Evolutionary conservation across 2,329 filamentous ascomycete genomes (phyloP).

Genomic region (Akanthomyces lecanii): DNA sequence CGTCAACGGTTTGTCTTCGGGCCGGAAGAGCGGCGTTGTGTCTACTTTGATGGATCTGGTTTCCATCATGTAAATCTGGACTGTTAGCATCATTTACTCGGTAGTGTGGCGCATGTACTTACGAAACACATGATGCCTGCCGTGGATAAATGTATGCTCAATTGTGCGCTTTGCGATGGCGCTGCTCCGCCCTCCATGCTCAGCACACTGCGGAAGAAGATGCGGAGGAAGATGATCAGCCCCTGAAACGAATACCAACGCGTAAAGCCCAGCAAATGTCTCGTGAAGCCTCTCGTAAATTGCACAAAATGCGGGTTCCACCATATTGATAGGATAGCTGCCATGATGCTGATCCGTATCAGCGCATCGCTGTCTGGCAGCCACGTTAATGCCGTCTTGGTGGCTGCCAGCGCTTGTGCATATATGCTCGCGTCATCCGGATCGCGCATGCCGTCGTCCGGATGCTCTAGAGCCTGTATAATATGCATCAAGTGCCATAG

Average conservation of each 20-base stretch:
- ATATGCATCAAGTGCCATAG: conserved; percentile 45
- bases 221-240: conserved; percentile 53
- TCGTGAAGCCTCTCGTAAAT: conserved; percentile 55
- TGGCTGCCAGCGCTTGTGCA: conserved; percentile 16
- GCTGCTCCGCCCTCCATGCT: conserved; percentile 37
- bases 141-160: conserved; percentile 53
- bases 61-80: conserved; percentile 43
- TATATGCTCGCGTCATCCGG: conserved; percentile 28
- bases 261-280: conserved; percentile 55
- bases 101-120: conserved; percentile 27
- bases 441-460: conserved; percentile 31
- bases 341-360: conserved; percentile 44
- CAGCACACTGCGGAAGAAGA: conserved; percentile 42
- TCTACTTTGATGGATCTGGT: conserved; percentile 50
- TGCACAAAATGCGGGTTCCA: conserved; percentile 67
- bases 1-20: conserved; percentile 23
- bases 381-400: conserved; percentile 22
- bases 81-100: conserved; percentile 3
- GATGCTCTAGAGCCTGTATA: conserved; percentile 24
- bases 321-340: conserved; percentile 52
- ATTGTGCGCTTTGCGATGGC: conserved; percentile 37
- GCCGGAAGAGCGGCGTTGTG: conserved; percentile 49
- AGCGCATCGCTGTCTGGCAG: conserved; percentile 40
- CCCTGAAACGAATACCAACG: conserved; percentile 65
- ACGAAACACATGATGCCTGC: conserved; percentile 51